Base-by-base conservation (phyloP, 2,329 filamentous ascomycete genomes). In the Neofusicoccum parvum region DNA sequence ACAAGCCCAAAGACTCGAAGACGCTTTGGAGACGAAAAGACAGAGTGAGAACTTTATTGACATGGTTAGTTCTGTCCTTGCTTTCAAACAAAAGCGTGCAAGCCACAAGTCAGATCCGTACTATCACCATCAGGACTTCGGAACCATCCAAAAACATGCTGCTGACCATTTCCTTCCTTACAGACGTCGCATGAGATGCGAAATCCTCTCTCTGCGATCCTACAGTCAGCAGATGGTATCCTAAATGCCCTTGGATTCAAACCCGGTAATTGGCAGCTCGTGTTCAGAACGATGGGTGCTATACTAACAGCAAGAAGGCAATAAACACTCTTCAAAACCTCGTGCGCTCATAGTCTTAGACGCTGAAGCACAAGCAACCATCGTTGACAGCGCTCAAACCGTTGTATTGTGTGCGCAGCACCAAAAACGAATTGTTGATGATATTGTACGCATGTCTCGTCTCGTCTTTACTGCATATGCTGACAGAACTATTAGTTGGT, bases 21-120 rank as follows among this genome's bases (percentile, higher is more conserved):
- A 79, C 54, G 76, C 75, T 2, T 66, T 76, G 12, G 76, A 78
- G 65, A 72, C 72, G 10, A 79, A 78, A 58, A 66, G 74, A 20
- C 72, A 75, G 51, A 75, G 72, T 1, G 75, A 78, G 65, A 75
- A 75, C 39, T 79, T 79, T 63, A 77, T 78, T 17, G 76, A 77
- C 66, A 76, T 76, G 73, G 64, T 65, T 15, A 37, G 50, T 36
- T 45, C 41, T 5, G 12, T 15, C 41, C 41, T 32, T 32, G 27
- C 5, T 32, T 32, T 32, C 27, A 32, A 7, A 17, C 14, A 14
- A 10, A 39, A 39, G 10, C 14, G 37, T 39, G 3, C 3, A 39
- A 11, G 3, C 37, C 10, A 39, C 11, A 6, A 12, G 6, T 2
- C 11, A 15, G 37, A 11, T 2, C 37, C 27, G 6, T 11, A 3